Conservation (phyloP, 1,284 basidiomycete genomes). For the Cronartium quercuum region DNA sequence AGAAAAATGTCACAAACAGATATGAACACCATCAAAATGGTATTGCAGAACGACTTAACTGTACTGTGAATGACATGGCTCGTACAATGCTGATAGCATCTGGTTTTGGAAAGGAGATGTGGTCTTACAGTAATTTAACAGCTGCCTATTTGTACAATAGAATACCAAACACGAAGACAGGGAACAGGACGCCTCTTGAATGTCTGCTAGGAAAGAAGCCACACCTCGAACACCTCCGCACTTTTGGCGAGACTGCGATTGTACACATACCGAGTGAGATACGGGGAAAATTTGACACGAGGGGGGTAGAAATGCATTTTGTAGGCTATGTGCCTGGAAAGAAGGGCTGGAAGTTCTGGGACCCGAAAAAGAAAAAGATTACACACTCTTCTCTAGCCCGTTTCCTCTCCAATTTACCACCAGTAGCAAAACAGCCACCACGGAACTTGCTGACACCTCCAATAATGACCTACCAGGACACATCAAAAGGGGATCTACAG, state of each 20-base stretch:
- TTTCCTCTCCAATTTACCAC: too few relatives aligned
- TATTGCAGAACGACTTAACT: constrained; percentile 1
- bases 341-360: constrained; percentile 8
- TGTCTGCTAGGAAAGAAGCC: not conserved
- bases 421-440: too few relatives aligned
- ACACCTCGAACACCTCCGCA: not conserved
- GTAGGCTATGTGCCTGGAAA: not conserved
- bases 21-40: constrained; percentile 24
- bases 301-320: not conserved
- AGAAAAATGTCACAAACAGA: not conserved
- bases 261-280: not conserved
- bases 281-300: not conserved
- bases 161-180: not conserved
- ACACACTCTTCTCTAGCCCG: not conserved
- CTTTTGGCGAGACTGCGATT: constrained; percentile 8
- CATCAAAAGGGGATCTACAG: not conserved
- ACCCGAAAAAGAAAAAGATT: not conserved
- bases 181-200: not conserved
- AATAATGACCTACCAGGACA: not conserved
- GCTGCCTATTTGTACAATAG: not conserved
- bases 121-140: not conserved
- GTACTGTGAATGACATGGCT: not conserved
- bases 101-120: not conserved
- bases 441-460: not conserved
- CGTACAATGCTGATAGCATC: not conserved